Base-by-base conservation (phyloP, 106 monocot genomes). In the Dioscorea zingiberensis region DNA sequence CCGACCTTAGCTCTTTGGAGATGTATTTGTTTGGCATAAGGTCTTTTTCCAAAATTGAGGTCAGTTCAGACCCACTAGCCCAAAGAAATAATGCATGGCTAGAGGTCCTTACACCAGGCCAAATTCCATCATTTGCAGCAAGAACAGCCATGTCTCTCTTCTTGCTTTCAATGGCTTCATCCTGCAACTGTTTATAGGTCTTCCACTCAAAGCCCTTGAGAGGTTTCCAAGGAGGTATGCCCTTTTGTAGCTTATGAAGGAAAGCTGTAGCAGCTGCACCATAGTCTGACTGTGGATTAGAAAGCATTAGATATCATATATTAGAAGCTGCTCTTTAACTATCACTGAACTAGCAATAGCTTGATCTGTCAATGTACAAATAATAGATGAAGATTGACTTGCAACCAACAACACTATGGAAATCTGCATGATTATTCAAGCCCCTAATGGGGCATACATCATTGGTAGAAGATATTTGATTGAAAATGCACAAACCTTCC, bases 11-110 rank as follows among this genome's bases (percentile, higher is more conserved):
- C 47, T 87, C 87, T 63, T 84, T 92, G 54, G 91, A 54, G 16
- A 92, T 82, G 56, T 76, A 92, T 79, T 92, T 92, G 57, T 92
- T 92, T 59, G 87, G 91, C 91, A 92, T 92, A 58, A 87, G 78
- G 66, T 92, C 91, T 63, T 54, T 62, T 76, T 92, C 87, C 65
- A 92, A 63, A 55, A 84, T 77, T 55, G 81, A 69, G 25, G 91
- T 92, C 9, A 92, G 84, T 69, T 92, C 87, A 66, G 87, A 77
- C 14, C 91, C 91, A 75, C 91, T 84, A 17, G 91, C 91, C 91
- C 91, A 92, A 66, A 92, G 87, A 73, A 92, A 92, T 17, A 92
- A 63, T 13, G 91, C 91, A 80, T 92, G 84, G 71, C 91, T 92
- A 62, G 91, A 87, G 54, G 69, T 87, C 75, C 62, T 87, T 22